Conservation (phyloP, 73 alveolate species). For the Tetrahymena malaccensis region DNA sequence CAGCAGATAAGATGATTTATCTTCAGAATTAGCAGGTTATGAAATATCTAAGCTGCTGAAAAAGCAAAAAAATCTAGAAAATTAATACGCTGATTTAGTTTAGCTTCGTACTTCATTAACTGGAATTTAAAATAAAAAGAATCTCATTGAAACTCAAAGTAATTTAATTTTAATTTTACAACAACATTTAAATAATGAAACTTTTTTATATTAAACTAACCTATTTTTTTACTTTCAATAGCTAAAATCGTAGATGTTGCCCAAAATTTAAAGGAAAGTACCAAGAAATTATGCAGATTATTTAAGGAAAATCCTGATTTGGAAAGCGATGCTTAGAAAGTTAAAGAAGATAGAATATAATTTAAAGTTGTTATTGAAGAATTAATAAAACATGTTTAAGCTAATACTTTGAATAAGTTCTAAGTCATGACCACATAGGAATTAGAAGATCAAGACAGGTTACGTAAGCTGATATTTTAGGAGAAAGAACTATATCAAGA, state of each 20-base stretch:
- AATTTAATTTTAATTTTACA: background rate
- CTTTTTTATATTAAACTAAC: background rate
- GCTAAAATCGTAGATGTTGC: constrained; percentile 31
- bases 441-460: constrained; percentile 33
- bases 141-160: constrained; percentile 7
- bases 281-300: constrained; percentile 36
- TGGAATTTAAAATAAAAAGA: constrained; percentile 27
- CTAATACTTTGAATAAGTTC: constrained; percentile 14
- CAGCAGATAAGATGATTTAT: constrained; percentile 24
- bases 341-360: constrained; percentile 21
- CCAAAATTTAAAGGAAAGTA: constrained; percentile 27
- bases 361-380: constrained; percentile 23
- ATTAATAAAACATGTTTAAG: constrained; percentile 7
- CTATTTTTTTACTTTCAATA: background rate
- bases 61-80: constrained; percentile 25
- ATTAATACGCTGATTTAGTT: constrained; percentile 16
- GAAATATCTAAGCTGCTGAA: constrained; percentile 22
- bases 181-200: background rate
- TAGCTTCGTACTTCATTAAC: constrained; percentile 9
- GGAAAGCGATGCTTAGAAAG: constrained; percentile 27
- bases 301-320: constrained; percentile 36
- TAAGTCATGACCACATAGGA: constrained; percentile 8
- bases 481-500: constrained; percentile 32
- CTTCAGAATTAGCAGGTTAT: constrained; percentile 44
- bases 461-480: constrained; percentile 24